Evolutionary conservation across 192 early-diverging fungal species (phyloP).

Genomic region (Pilobolus umbonatus): DNA sequence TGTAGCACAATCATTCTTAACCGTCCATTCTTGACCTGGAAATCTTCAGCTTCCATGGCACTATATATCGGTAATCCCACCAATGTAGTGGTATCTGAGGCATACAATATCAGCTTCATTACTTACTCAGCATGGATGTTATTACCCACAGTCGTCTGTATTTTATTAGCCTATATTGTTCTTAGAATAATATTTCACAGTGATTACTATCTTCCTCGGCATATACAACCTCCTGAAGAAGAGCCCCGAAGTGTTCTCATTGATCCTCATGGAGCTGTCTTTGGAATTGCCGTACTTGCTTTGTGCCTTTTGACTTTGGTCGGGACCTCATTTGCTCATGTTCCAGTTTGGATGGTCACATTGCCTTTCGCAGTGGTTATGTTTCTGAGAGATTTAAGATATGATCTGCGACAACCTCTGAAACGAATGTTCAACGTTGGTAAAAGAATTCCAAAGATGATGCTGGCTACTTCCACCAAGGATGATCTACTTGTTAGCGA

Average conservation of each 20-base stretch:
- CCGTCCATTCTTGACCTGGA: not conserved
- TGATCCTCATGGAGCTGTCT: slow-evolving; percentile 55
- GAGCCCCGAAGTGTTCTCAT: slow-evolving; percentile 48
- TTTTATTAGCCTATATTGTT: slow-evolving; percentile 47
- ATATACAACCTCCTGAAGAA: slow-evolving; percentile 38
- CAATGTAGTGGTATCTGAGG: slow-evolving; percentile 81
- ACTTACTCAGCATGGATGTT: slow-evolving; percentile 84
- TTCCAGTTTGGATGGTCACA: slow-evolving; percentile 75
- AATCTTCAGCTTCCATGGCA: slow-evolving; percentile 61
- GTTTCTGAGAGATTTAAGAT: slow-evolving; percentile 50
- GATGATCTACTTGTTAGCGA: not conserved
- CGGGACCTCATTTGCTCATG: slow-evolving; percentile 60
- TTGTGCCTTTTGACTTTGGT: slow-evolving; percentile 62
- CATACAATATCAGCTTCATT: slow-evolving; percentile 65
- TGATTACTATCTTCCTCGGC: slow-evolving; percentile 42
- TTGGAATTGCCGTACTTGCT: slow-evolving; percentile 53
- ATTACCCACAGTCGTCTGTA: slow-evolving; percentile 57
- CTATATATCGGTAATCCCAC: slow-evolving; percentile 88
- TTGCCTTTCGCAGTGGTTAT: slow-evolving; percentile 69
- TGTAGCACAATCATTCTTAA: not conserved
- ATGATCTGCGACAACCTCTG: slow-evolving; percentile 38
- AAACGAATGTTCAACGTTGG: not conserved
- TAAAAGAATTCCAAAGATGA: not conserved
- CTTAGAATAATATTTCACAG: slow-evolving; percentile 50
- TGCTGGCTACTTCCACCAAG: not conserved